phyloP scores from a whole-genome alignment of 345 rosid genomes.

The Eucalyptus paniculata region DNA sequence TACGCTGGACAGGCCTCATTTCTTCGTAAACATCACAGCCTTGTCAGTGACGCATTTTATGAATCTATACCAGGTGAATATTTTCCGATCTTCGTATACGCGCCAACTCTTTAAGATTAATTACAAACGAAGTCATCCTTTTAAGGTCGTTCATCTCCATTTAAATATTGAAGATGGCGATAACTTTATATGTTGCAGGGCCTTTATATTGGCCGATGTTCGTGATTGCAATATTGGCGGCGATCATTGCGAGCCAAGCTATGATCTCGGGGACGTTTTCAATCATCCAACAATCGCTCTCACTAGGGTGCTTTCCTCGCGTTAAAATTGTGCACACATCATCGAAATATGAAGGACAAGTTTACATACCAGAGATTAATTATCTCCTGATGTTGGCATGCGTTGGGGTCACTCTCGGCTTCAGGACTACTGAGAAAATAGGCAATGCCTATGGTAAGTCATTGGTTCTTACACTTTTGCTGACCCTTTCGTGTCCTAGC shows the following conservation, averaged over 20 bases:
- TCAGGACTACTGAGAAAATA: slow-evolving; percentile 22
- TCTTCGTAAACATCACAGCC: background rate
- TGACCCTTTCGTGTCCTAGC: background rate
- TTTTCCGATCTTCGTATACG: background rate
- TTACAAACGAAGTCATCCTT: background rate
- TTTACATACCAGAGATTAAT: slow-evolving; percentile 40
- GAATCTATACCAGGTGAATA: slow-evolving; percentile 8
- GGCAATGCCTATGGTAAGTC: slow-evolving; percentile 50
- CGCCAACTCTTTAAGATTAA: background rate
- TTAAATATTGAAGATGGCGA: background rate
- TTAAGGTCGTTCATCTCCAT: background rate
- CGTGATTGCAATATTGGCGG: slow-evolving; percentile 19
- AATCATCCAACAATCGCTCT: slow-evolving; percentile 39
- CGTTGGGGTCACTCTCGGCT: slow-evolving; percentile 25
- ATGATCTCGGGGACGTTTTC: slow-evolving; percentile 51
- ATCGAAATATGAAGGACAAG: slow-evolving; percentile 27
- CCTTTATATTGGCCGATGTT: slow-evolving; percentile 44
- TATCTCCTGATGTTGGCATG: slow-evolving; percentile 41
- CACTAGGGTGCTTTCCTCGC: slow-evolving; percentile 39
- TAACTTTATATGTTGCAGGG: slow-evolving; percentile 1
- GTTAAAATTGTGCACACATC: slow-evolving; percentile 52
- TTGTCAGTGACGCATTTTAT: slow-evolving; percentile 4
- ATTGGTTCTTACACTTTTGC: background rate
- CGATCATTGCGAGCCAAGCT: slow-evolving; percentile 49
- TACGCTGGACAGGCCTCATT: slow-evolving; percentile 26